Conservation (phyloP, 768 basidiomycete species). For the Psilocybe azurescens region DNA sequence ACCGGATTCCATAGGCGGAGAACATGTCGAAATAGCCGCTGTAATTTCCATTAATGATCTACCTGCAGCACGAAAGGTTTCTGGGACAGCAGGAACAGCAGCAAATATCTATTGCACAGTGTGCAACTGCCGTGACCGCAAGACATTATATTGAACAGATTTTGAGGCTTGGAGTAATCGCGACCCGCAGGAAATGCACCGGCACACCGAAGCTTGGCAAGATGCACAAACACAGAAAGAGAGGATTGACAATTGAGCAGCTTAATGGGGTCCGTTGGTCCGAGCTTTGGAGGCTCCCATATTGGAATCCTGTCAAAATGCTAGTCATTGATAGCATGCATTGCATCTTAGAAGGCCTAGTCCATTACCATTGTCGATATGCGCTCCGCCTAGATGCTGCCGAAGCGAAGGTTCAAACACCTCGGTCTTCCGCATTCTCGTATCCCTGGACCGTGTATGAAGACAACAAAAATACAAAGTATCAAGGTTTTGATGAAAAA, state of each 20-base stretch:
- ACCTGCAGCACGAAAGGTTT: conserved; percentile 19
- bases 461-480: too few relatives aligned
- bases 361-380: too few relatives aligned
- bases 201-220: not conserved
- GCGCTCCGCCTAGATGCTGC: too few relatives aligned
- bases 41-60: conserved; percentile 13
- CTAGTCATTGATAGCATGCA: conserved; percentile 21
- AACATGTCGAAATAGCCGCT: conserved; percentile 1
- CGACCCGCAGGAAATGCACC: not conserved
- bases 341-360: too few relatives aligned
- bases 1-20: conserved; percentile 10
- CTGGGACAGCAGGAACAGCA: too few relatives aligned
- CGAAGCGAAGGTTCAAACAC: too few relatives aligned
- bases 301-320: conserved; percentile 24
- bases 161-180: not conserved
- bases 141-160: not conserved
- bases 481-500: too few relatives aligned
- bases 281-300: conserved; percentile 20
- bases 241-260: not conserved
- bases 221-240: not conserved
- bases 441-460: too few relatives aligned
- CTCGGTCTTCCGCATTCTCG: too few relatives aligned
- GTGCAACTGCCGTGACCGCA: conserved; percentile 10
- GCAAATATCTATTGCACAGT: conserved; percentile 10
- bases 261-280: conserved; percentile 16